A percentile compares a stretch with the other conserved stretches of the same genome.
phyloP scores from a whole-genome alignment of 2,329 filamentous ascomycete species.

The Lecanosticta acicola region DNA sequence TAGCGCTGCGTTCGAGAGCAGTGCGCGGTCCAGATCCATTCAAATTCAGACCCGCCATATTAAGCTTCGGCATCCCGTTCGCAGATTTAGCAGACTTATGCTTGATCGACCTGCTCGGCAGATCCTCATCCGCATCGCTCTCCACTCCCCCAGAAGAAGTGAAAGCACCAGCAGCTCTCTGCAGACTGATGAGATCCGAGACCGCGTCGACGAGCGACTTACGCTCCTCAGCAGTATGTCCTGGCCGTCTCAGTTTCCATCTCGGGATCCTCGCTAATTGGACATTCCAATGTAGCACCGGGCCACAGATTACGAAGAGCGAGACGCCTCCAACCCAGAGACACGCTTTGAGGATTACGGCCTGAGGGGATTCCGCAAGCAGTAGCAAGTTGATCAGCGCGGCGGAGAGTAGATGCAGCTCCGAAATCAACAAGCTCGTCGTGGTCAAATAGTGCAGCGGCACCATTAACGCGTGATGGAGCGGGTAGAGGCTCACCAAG shows the following conservation, averaged over 20 bases:
- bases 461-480: slow-evolving; percentile 71
- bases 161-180: slow-evolving; percentile 26
- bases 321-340: slow-evolving; percentile 62
- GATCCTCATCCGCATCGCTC: slow-evolving; percentile 47
- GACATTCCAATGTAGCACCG: slow-evolving; percentile 76
- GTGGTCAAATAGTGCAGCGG: slow-evolving; percentile 76
- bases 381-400: slow-evolving; percentile 76
- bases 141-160: slow-evolving; percentile 24
- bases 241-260: slow-evolving; percentile 72
- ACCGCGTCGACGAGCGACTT: slow-evolving; percentile 41
- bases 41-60: slow-evolving; percentile 14
- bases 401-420: slow-evolving; percentile 80
- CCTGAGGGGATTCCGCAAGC: slow-evolving; percentile 60
- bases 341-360: slow-evolving; percentile 39
- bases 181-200: slow-evolving; percentile 34
- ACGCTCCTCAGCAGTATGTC: slow-evolving; percentile 38
- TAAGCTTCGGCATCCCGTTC: slow-evolving; percentile 18
- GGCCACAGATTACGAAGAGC: slow-evolving; percentile 65
- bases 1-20: slow-evolving; percentile 25
- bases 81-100: slow-evolving; percentile 6
- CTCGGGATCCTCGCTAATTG: slow-evolving; percentile 80
- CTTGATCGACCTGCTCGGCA: slow-evolving; percentile 24
- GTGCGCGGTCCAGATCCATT: slow-evolving; percentile 18
- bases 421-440: slow-evolving; percentile 78
- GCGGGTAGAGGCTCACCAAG: slow-evolving; percentile 65